phyloP scores from a whole-genome alignment of 306 rosid genomes.

The Vigna angularis region DNA sequence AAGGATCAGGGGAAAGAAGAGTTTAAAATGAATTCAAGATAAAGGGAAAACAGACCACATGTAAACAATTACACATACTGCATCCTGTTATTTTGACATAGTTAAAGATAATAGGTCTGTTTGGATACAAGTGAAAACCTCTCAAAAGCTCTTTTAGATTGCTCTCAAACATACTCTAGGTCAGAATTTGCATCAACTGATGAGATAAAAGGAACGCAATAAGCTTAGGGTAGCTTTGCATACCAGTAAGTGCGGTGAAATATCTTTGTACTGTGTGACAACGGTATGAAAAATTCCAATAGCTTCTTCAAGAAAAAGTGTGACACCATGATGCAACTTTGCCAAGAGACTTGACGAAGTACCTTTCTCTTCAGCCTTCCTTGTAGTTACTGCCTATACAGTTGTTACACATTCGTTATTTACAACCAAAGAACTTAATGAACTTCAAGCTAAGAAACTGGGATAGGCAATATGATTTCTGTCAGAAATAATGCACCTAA shows the following conservation, averaged over 20 bases:
- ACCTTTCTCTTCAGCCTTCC: slow-evolving; percentile 80
- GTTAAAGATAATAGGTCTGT: too few species aligned
- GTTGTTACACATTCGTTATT: slow-evolving; percentile 31
- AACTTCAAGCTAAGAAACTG: not conserved
- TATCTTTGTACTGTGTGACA: slow-evolving; percentile 52
- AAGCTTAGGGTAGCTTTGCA: not conserved
- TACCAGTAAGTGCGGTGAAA: slow-evolving; percentile 66
- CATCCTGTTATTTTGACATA: not conserved
- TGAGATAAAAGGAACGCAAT: not conserved
- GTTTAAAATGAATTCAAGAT: not conserved
- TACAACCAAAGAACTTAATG: not conserved
- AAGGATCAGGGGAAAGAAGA: not conserved
- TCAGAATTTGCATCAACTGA: slow-evolving; percentile 22
- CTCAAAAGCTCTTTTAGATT: too few species aligned
- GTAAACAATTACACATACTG: too few species aligned
- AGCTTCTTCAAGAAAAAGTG: slow-evolving; percentile 74
- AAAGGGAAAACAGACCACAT: not conserved
- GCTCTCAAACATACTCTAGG: not conserved
- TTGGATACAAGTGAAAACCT: too few species aligned
- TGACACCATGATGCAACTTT: slow-evolving; percentile 77
- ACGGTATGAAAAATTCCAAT: slow-evolving; percentile 40
- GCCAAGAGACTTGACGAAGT: slow-evolving; percentile 68
- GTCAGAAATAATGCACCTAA: not conserved
- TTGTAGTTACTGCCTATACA: slow-evolving; percentile 71
- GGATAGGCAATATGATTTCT: not conserved